phyloP scores from a whole-genome alignment of 768 basidiomycete species.

The Boletus huronensis region DNA sequence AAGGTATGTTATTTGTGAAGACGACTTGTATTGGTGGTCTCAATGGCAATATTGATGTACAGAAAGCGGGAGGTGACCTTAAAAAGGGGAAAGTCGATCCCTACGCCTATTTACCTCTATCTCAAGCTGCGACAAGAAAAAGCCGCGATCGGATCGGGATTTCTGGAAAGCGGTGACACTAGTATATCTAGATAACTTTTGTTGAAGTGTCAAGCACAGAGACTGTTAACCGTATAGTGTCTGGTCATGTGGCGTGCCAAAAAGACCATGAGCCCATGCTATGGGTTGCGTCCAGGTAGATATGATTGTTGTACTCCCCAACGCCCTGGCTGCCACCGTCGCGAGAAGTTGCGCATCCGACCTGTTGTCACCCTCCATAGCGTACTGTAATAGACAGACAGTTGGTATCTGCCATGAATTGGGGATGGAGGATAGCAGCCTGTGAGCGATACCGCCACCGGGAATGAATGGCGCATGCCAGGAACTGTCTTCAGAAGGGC shows the following conservation, averaged over 20 bases:
- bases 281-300: conserved; percentile 56
- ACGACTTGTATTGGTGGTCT: neutral
- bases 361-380: conserved; percentile 79
- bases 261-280: conserved; percentile 60
- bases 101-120: conserved; percentile 85
- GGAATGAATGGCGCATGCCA: conserved; percentile 66
- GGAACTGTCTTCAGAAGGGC: conserved; percentile 24
- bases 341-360: conserved; percentile 66
- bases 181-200: conserved; percentile 2
- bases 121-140: conserved; percentile 71
- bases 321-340: conserved; percentile 45
- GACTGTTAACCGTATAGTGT: conserved; percentile 58
- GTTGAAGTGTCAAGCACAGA: neutral
- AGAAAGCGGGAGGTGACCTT: conserved; percentile 95
- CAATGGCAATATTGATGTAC: conserved; percentile 9
- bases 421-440: conserved; percentile 59
- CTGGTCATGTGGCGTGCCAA: conserved; percentile 71
- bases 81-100: conserved; percentile 87
- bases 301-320: conserved; percentile 36
- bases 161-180: conserved; percentile 54
- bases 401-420: conserved; percentile 49
- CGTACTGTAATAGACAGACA: conserved; percentile 66
- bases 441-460: conserved; percentile 69
- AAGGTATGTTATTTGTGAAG: conserved; percentile 56
- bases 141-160: conserved; percentile 53